A percentile compares a stretch with the other conserved stretches of the same genome.
Conservation (phyloP, 2,329 filamentous ascomycete species). For the Aspergillus spinulosporus region DNA sequence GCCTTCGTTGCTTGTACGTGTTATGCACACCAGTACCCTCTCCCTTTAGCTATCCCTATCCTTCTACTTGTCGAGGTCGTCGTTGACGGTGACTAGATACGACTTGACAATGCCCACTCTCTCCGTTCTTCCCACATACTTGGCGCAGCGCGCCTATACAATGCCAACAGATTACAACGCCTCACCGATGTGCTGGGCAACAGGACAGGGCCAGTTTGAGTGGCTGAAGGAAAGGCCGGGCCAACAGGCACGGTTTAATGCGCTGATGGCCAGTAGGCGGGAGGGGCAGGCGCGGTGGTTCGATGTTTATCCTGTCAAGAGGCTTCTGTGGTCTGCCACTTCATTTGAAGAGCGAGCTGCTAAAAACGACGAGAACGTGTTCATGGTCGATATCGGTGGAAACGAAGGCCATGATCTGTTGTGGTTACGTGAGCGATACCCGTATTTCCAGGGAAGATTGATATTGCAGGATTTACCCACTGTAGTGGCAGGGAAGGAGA, state of each 20-base stretch:
- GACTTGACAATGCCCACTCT: constrained; percentile 36
- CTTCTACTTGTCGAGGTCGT: no score
- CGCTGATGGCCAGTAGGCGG: constrained; percentile 37
- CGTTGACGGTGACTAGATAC: no score
- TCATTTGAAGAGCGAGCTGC: constrained; percentile 13
- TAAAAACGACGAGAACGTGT: constrained; percentile 26
- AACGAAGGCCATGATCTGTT: constrained; percentile 43
- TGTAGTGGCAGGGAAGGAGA: constrained; percentile 18
- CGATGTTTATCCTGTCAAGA: constrained; percentile 28
- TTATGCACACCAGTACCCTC: no score
- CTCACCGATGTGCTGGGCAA: constrained; percentile 35
- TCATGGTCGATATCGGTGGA: constrained; percentile 47
- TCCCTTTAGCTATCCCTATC: no score
- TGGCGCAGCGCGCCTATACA: constrained; percentile 28
- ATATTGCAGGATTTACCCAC: constrained; percentile 45
- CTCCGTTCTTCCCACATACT: constrained; percentile 33
- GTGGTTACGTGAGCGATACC: constrained; percentile 33
- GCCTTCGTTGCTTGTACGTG: constrained; percentile 31
- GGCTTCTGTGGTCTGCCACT: neutral
- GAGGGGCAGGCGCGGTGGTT: constrained; percentile 34
- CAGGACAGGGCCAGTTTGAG: constrained; percentile 37
- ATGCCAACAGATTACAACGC: constrained; percentile 31
- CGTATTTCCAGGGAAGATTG: constrained; percentile 35
- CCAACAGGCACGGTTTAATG: constrained; percentile 34
- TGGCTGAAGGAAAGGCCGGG: constrained; percentile 30